Percentiles rank a stretch among this genome's conserved stretches.
phyloP scores from a whole-genome alignment of 495 filamentous ascomycete species.

The Daldinia vernicosa region DNA sequence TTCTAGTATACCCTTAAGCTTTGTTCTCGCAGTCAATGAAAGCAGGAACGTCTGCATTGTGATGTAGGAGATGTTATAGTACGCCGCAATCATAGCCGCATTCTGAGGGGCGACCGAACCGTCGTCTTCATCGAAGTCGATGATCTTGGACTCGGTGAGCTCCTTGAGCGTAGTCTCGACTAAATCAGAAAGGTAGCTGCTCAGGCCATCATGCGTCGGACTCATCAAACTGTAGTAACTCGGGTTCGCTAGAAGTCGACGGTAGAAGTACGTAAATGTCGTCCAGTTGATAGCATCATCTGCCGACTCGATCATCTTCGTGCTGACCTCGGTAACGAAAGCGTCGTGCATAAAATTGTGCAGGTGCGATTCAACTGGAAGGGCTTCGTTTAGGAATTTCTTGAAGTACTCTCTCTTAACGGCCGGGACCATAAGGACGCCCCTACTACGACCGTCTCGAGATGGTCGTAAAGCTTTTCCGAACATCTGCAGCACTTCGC shows the following conservation, averaged over 20 bases:
- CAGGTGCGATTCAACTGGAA: slow-evolving; percentile 94
- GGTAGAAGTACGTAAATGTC: slow-evolving; percentile 98
- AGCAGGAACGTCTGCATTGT: slow-evolving; percentile 99
- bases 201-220: slow-evolving; percentile 90
- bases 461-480: slow-evolving; percentile 86
- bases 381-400: slow-evolving; percentile 96
- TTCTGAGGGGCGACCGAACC: slow-evolving; percentile 90
- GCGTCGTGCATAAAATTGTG: slow-evolving; percentile 92
- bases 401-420: slow-evolving; percentile 98
- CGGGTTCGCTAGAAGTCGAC: slow-evolving; percentile 94
- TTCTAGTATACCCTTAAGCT: slow-evolving; percentile 94
- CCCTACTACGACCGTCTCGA: slow-evolving; percentile 80
- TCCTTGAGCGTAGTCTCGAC: slow-evolving; percentile 94
- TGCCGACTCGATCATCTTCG: slow-evolving; percentile 88
- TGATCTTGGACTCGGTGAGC: slow-evolving; percentile 90
- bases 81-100: slow-evolving; percentile 95
- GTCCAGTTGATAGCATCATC: slow-evolving; percentile 99
- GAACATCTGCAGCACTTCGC: slow-evolving; percentile 99
- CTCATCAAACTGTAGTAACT: slow-evolving; percentile 94
- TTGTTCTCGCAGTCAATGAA: slow-evolving; percentile 86
- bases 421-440: slow-evolving; percentile 92
- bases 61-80: slow-evolving; percentile 99
- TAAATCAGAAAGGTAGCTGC: slow-evolving; percentile 92
- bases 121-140: slow-evolving; percentile 96
- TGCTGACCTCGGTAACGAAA: slow-evolving; percentile 96